Evolutionary conservation across 208 protist genomes (phyloP).

Genomic region (Strigomonas culicis): DNA sequence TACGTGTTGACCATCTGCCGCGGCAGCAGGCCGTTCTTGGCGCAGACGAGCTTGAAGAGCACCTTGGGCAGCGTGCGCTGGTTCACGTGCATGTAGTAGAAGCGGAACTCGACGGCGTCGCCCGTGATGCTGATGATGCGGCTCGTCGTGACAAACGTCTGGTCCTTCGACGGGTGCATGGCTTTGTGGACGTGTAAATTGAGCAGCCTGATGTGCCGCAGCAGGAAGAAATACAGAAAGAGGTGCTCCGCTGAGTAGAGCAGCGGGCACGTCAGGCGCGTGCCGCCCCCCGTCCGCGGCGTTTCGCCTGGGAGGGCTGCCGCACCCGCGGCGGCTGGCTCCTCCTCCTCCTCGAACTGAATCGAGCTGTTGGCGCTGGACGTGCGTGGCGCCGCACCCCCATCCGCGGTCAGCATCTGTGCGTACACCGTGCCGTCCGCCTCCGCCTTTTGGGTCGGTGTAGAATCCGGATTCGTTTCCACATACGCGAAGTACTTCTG

Average conservation of each 20-base stretch:
- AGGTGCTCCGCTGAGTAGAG: constrained; percentile 36
- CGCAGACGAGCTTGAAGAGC: no score
- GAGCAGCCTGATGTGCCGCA: constrained; percentile 57
- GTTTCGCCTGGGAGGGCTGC: neutral
- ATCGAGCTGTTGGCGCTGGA: no score
- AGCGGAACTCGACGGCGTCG: neutral
- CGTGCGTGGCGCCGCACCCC: no score
- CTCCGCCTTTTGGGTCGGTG: no score
- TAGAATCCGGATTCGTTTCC: no score
- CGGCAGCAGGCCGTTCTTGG: no score
- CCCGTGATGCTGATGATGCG: no score
- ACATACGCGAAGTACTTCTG: no score
- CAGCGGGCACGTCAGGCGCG: constrained; percentile 5
- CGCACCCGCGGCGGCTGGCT: neutral
- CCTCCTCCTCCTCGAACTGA: neutral
- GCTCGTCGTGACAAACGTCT: constrained; percentile 1
- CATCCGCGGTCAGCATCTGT: no score
- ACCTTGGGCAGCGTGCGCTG: no score
- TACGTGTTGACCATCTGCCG: no score
- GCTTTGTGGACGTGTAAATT: constrained; percentile 2
- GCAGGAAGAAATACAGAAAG: constrained; percentile 51
- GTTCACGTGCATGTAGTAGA: neutral
- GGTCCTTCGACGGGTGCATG: neutral
- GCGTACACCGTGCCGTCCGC: no score
- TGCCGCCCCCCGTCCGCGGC: neutral